Percentiles rank a stretch among this genome's conserved stretches.
phyloP scores from a whole-genome alignment of 257 asterid genomes.

The Echites panduratus region DNA sequence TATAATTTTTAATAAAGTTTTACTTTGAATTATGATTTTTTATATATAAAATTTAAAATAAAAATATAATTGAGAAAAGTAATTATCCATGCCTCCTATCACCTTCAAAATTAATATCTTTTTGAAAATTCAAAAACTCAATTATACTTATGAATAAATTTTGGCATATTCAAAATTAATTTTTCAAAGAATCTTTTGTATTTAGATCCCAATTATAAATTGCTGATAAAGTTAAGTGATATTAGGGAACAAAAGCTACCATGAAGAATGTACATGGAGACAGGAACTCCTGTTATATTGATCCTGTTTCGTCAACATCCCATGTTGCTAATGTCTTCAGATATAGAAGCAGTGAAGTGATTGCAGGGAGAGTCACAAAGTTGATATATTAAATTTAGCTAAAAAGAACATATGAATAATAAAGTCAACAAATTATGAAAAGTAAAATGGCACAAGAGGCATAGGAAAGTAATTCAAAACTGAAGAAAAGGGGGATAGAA shows the following conservation, averaged over 20 bases:
- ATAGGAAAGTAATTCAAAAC: slow-evolving; percentile 5
- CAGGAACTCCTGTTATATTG: slow-evolving; percentile 54
- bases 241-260: slow-evolving; percentile 35
- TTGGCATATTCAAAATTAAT: too few relatives aligned
- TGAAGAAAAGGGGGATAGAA: slow-evolving; percentile 16
- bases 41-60: too few relatives aligned
- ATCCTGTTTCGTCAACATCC: slow-evolving; percentile 88
- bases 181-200: too few relatives aligned
- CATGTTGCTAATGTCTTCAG: slow-evolving; percentile 71
- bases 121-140: too few relatives aligned
- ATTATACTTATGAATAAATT: too few relatives aligned
- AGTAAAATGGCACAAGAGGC: slow-evolving; percentile 6
- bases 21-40: too few relatives aligned
- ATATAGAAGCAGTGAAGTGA: slow-evolving; percentile 36
- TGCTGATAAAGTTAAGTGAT: not conserved
- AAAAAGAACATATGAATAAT: slow-evolving; percentile 1
- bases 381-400: not conserved
- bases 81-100: too few relatives aligned
- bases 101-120: too few relatives aligned
- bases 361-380: slow-evolving; percentile 21
- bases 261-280: slow-evolving; percentile 82
- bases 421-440: not conserved
- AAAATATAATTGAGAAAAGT: too few relatives aligned
- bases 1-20: too few relatives aligned
- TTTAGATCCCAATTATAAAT: slow-evolving; percentile 6